Base-by-base conservation (phyloP, 139 green algal genomes). In the Haematococcus sp. region DNA sequence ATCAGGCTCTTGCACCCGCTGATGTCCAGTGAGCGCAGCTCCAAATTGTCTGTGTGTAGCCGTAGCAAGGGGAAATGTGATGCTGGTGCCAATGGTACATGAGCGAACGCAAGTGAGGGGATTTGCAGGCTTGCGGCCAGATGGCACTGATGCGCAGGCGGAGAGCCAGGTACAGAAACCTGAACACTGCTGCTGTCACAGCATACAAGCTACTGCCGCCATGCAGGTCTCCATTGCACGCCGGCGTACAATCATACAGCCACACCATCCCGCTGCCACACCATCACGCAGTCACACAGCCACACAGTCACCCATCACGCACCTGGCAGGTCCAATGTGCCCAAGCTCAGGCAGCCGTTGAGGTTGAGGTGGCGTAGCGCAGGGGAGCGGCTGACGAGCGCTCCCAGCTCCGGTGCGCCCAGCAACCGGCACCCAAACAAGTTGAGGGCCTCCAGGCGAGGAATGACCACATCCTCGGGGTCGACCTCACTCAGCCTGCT, bases 1-100 rank as follows among this genome's bases (percentile, higher is more conserved):
- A 65, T 43, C 4, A 83, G 71, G n/a, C 64, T 19, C 71, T 83
- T 83, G 66, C 77, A 83, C 56, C 77, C 71, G 51, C 66, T 79
- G 46, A 71, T 71, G 43, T 83, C 77, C 65, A 83, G 25, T 19
- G 65, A 59, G 20, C 27, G 27, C 56, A 83, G 71, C 30, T 52
- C 44, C n/a, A 19, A 9, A 19, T 31, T 27, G 55, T n/a, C 65
- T 70, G 64, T 7, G 17, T 43, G n/a, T 67, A 34, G 3, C 31
- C 25, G 61, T 40, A n/a, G n/a, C n/a, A n/a, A n/a, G n/a, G n/a
- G n/a, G n/a, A n/a, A n/a, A n/a, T n/a, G n/a, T n/a, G n/a, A n/a
- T n/a, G n/a, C n/a, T n/a, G n/a, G n/a, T n/a, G n/a, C n/a, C n/a
- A n/a, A n/a, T n/a, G n/a, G 59, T 17, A 11, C 28, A 15, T 43